Evolutionary conservation across 192 early-diverging fungal species (phyloP), one percentile per base, ranked within the genome.

Genomic region (Backusella sp.): DNA sequence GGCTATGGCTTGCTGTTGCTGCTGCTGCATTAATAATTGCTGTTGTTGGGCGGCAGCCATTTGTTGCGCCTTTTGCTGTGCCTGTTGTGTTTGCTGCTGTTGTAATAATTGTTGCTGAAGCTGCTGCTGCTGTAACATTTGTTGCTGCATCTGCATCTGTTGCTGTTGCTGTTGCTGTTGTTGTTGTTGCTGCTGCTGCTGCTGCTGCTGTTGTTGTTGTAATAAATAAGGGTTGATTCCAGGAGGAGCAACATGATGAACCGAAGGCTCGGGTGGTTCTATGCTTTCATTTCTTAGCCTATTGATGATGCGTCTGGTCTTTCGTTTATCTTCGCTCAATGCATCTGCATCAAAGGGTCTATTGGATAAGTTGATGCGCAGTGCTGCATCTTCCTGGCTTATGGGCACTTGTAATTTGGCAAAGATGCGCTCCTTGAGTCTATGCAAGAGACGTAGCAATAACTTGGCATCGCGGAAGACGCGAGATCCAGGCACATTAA

Each of bases 401-500:
- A 52, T 32, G 19, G 70, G 73, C 1, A 83, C 76, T 14, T 37
- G 35, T 6, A 76, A 9, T 39, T 72, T 74, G 15, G 70, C 65
- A n/a, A 83, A 17, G 21, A 69, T 49, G 6, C 76, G 59, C 21
- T 79, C 78, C 30, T 83, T 78, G 41, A 79, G 42, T 44, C 82
- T 72, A 69, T 73, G 67, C 32, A 76, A 73, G 14, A 83, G 39
- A 32, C 82, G 74, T 73, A 86, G 79, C 28, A 90, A 70, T 4
- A 84, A 39, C 73, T 81, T 84, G 3, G 95, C 94, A 81, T 96
- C 94, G 44, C 90, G 81, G 75, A 95, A 93, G 4, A 99, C 87
- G 65, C 91, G 90, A 12, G 96, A 98, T 11, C 91, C 91, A 44
- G 92, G 87, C 71, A 90, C 91, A 80, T 98, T 98, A 83, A 95